Percentiles rank a stretch among this genome's conserved stretches.
phyloP scores from a whole-genome alignment of 2,329 filamentous ascomycete species.

The Trichophyton equinum region DNA sequence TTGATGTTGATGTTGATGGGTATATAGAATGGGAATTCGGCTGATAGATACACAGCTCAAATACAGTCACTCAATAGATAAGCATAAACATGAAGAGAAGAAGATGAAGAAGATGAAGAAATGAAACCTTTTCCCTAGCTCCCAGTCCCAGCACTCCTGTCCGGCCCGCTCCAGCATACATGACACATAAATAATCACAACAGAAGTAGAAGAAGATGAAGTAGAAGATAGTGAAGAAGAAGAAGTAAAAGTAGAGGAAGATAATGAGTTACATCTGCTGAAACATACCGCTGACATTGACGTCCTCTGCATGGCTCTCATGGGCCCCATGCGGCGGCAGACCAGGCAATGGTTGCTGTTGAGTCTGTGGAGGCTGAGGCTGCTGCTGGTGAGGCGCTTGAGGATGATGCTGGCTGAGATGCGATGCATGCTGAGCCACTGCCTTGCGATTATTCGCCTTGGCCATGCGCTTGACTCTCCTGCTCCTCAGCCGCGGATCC shows the following conservation, averaged over 20 bases:
- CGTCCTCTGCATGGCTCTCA: slow-evolving; percentile 53
- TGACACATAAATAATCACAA: slow-evolving; percentile 15
- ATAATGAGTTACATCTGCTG: slow-evolving; percentile 63
- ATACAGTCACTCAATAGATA: background rate
- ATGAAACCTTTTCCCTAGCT: background rate
- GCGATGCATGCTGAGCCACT: slow-evolving; percentile 47
- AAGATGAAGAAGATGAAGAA: too few species aligned
- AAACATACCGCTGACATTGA: slow-evolving; percentile 94
- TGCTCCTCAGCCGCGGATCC: slow-evolving; percentile 78
- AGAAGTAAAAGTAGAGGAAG: slow-evolving; percentile 19
- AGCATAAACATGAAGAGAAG: too few species aligned
- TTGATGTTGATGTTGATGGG: background rate
- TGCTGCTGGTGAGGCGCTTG: background rate
- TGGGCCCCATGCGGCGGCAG: slow-evolving; percentile 49
- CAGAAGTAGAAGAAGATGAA: slow-evolving; percentile 4
- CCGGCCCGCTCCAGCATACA: slow-evolving; percentile 10
- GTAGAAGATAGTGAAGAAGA: background rate
- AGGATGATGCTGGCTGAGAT: slow-evolving; percentile 50
- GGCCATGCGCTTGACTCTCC: slow-evolving; percentile 85
- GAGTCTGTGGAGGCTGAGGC: slow-evolving; percentile 2
- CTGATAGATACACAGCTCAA: slow-evolving; percentile 11
- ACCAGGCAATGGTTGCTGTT: slow-evolving; percentile 16
- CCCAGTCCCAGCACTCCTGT: background rate
- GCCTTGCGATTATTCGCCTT: slow-evolving; percentile 86
- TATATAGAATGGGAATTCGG: slow-evolving; percentile 9